Evolutionary conservation across 2,329 filamentous ascomycete genomes (phyloP).

Genomic region (Fusarium pseudograminearum): DNA sequence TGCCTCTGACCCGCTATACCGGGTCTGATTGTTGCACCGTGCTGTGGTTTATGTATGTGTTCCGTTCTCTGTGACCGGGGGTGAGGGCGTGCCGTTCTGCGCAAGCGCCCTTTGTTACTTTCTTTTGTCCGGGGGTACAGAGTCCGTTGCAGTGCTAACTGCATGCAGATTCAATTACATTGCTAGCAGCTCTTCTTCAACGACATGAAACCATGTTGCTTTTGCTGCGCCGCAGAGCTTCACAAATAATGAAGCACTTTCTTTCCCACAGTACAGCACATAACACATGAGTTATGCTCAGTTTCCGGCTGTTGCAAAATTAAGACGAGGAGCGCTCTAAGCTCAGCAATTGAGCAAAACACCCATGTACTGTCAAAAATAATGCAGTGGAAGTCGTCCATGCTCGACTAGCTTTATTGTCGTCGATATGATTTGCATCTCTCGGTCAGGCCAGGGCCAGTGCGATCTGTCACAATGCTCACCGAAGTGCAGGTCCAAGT

Average conservation of each 20-base stretch:
- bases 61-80: constrained; percentile 37
- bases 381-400: constrained; percentile 1
- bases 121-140: constrained; percentile 18
- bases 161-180: constrained; percentile 39
- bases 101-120: constrained; percentile 29
- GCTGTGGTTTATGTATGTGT: constrained; percentile 23
- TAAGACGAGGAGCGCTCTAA: neutral
- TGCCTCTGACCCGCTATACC: constrained; percentile 42
- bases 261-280: constrained; percentile 1
- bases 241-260: neutral
- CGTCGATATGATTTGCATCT: constrained; percentile 4
- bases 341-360: neutral
- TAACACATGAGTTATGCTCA: neutral
- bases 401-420: neutral
- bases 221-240: constrained; percentile 28
- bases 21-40: constrained; percentile 48
- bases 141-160: constrained; percentile 36
- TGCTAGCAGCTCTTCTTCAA: constrained; percentile 37
- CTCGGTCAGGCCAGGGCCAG: constrained; percentile 18
- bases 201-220: constrained; percentile 37
- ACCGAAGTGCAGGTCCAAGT: constrained; percentile 23
- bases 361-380: neutral
- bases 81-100: constrained; percentile 24
- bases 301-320: neutral
- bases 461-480: constrained; percentile 6